Base-by-base conservation (phyloP, 139 green algal species). In the Astrephomene gubernaculifera region DNA sequence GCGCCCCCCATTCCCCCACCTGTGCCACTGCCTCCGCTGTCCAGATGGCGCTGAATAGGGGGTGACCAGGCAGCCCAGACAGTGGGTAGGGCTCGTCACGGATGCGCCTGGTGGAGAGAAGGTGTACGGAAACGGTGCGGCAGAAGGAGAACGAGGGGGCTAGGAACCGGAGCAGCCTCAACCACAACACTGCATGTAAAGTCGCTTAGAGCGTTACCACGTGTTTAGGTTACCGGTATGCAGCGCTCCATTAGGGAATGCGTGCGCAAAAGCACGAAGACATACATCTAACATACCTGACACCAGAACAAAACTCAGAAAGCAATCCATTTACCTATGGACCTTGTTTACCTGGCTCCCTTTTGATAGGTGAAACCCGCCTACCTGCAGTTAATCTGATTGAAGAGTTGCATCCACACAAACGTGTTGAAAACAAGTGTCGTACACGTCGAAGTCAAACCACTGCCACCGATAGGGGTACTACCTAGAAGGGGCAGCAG, bases 361-460 rank as follows among this genome's bases (percentile, higher is more conserved):
- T n/a, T n/a, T n/a, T n/a, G n/a, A n/a, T n/a, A 57, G 49, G 14
- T 57, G 49, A 25, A 57, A 27, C 22, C 63, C 7, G 31, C 70
- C 45, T 36, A 71, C 60, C 71, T 41, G 61, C 76, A 53, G 33
- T 80, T 57, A 45, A 93, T 82, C 87, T 98, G 95, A 85, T 97
- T 98, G 88, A 97, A 97, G 0, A 98, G 86, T 87, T 95, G 92
- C 89, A 95, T 92, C 35, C 82, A 31, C 4, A 98, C 95, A 74
- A 98, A 98, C 0, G 90, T 83, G 88, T 98, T 98, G 92, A 98
- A 98, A 9, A 97, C 91, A 5, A 98, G 19, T 22, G 95, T 98
- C 88, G 93, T 91, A 64, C 29, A 86, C 74, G 27, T 75, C 38
- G 9, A 21, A 24, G 21, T 72, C 35, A 1, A 65, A 24, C 8